A percentile compares a stretch with the other conserved stretches of the same genome.
These are phyloP conservation scores for Poa pratensis DNA, from an alignment of 176 grass and related monocot genomes.

Conservation along the genomic window DNA sequence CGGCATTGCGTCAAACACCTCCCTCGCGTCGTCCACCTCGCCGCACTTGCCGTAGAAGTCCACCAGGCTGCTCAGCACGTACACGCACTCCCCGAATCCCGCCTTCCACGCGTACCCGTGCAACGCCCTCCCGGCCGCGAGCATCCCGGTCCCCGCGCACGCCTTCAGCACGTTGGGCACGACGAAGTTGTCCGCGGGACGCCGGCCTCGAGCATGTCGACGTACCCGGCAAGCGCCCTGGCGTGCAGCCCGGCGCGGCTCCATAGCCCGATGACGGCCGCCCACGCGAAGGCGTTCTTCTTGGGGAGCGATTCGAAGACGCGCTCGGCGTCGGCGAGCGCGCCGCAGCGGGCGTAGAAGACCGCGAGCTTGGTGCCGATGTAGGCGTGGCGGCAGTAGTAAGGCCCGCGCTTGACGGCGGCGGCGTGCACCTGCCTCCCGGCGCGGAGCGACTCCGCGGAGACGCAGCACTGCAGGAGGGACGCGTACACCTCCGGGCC, in stretches of 20 bases:
- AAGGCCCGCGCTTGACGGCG: conserved; percentile 47
- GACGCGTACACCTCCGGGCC: conserved; percentile 52
- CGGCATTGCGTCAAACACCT: conserved; percentile 70
- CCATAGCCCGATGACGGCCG: conserved; percentile 48
- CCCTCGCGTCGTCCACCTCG: conserved; percentile 37
- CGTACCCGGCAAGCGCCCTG: conserved; percentile 42
- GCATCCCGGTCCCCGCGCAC: conserved; percentile 25
- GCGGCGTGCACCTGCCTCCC: conserved; percentile 53
- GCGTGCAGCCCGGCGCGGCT: conserved; percentile 33
- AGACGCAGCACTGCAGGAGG: conserved; percentile 54
- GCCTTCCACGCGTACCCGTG: conserved; percentile 54
- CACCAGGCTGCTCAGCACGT: conserved; percentile 73
- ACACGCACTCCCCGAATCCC: conserved; percentile 49
- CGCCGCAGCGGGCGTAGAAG: conserved; percentile 52
- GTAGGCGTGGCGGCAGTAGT: conserved; percentile 53
- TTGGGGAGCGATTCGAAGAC: conserved; percentile 32
- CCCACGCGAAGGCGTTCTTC: conserved; percentile 51
- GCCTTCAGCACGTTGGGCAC: conserved; percentile 51
- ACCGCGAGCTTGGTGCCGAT: conserved; percentile 52
- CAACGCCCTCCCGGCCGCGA: conserved; percentile 39
- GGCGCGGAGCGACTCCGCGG: not conserved
- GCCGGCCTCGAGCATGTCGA: conserved; percentile 41
- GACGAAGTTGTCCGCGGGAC: conserved; percentile 53
- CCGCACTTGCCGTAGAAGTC: conserved; percentile 69
- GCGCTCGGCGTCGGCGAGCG: conserved; percentile 45